Conservation (phyloP, 805 yeast species). For the Candida incommunis region DNA sequence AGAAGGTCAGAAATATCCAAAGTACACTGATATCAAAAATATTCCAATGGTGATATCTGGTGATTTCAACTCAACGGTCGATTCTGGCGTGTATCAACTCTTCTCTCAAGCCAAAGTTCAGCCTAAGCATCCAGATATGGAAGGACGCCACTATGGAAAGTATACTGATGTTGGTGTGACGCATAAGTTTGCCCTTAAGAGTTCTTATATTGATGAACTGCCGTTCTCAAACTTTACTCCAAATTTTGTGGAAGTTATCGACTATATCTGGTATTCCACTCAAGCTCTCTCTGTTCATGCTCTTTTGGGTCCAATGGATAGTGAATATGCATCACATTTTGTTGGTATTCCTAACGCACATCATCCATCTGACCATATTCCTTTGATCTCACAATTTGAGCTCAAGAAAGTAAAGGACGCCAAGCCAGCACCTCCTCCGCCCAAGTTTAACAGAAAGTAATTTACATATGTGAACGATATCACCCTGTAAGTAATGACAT, state of each 20-base stretch:
- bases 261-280: constrained; percentile 90
- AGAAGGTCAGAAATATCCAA: constrained; percentile 21
- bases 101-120: constrained; percentile 70
- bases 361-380: constrained; percentile 89
- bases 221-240: constrained; percentile 95
- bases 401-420: not conserved
- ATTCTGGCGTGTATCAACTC: constrained; percentile 86
- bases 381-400: constrained; percentile 58
- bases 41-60: constrained; percentile 82
- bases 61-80: constrained; percentile 79
- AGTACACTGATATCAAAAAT: constrained; percentile 33
- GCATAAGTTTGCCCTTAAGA: constrained; percentile 67
- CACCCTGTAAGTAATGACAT: constrained; percentile 1
- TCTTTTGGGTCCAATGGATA: constrained; percentile 70
- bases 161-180: constrained; percentile 80
- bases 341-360: constrained; percentile 92
- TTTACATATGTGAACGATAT: not conserved
- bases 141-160: constrained; percentile 79
- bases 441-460: not conserved
- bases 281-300: constrained; percentile 71
- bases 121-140: constrained; percentile 58
- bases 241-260: constrained; percentile 81
- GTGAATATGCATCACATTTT: constrained; percentile 55
- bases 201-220: constrained; percentile 75
- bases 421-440: not conserved